A percentile compares a stretch with the other conserved stretches of the same genome.
phyloP scores from a whole-genome alignment of 352 stramenopile species.

The Globisporangium cylindrosporum region DNA sequence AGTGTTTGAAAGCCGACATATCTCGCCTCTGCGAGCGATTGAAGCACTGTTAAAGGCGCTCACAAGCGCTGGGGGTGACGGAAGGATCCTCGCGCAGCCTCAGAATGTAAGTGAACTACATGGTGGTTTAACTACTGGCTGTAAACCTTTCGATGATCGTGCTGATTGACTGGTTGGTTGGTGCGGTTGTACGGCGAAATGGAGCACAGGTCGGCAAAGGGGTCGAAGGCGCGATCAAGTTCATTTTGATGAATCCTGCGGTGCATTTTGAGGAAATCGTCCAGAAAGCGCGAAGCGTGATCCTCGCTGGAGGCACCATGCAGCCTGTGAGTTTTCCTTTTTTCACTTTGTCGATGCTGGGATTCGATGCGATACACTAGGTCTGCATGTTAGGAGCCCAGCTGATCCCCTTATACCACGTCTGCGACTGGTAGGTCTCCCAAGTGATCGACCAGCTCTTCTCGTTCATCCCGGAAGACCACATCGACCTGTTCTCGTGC shows the following conservation, averaged over 20 bases:
- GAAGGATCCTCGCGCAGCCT: constrained; percentile 64
- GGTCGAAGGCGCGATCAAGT: constrained; percentile 82
- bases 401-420: not conserved
- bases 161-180: constrained; percentile 10
- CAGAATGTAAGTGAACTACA: constrained; percentile 44
- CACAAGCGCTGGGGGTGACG: constrained; percentile 64
- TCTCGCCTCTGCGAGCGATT: constrained; percentile 83
- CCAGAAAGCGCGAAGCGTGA: constrained; percentile 90
- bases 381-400: not conserved
- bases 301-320: constrained; percentile 98
- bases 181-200: constrained; percentile 3
- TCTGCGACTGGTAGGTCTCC: constrained; percentile 48
- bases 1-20: constrained; percentile 62
- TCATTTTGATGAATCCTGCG: constrained; percentile 94
- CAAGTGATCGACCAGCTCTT: constrained; percentile 96
- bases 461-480: constrained; percentile 50
- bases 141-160: not conserved
- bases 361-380: not conserved
- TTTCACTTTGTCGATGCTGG: not conserved
- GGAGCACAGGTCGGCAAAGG: constrained; percentile 35
- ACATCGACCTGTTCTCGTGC: constrained; percentile 96
- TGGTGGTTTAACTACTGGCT: not conserved
- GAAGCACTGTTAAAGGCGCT: constrained; percentile 74
- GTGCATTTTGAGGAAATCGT: constrained; percentile 95
- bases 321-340: constrained; percentile 70